Evolutionary conservation across 2,329 filamentous ascomycete species (phyloP).

Genomic region (Fusarium fracticaudum): DNA sequence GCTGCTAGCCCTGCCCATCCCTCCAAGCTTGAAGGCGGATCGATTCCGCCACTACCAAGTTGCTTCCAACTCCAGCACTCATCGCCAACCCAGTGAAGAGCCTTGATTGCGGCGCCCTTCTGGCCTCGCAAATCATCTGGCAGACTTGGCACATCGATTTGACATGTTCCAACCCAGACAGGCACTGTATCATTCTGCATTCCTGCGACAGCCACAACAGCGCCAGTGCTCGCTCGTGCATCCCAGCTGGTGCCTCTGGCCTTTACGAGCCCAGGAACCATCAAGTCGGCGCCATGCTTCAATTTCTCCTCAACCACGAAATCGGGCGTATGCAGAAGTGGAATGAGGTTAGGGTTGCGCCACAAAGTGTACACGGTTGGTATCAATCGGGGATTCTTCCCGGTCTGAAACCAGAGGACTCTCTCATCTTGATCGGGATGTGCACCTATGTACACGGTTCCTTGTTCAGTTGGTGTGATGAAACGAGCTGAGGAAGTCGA

Average conservation of each 20-base stretch:
- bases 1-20: slow-evolving; percentile 28
- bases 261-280: slow-evolving; percentile 36
- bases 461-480: slow-evolving; percentile 28
- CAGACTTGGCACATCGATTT: slow-evolving; percentile 24
- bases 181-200: slow-evolving; percentile 33
- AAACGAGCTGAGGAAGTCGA: slow-evolving; percentile 37
- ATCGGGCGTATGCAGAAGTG: slow-evolving; percentile 35
- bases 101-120: slow-evolving; percentile 34
- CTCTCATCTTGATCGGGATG: slow-evolving; percentile 32
- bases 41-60: slow-evolving; percentile 34
- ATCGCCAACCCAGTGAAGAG: slow-evolving; percentile 36
- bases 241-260: slow-evolving; percentile 26
- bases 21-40: slow-evolving; percentile 23
- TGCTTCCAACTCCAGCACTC: slow-evolving; percentile 38
- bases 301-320: slow-evolving; percentile 40
- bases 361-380: slow-evolving; percentile 38
- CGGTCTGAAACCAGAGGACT: slow-evolving; percentile 38
- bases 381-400: slow-evolving; percentile 36
- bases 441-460: slow-evolving; percentile 34
- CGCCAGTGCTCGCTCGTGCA: slow-evolving; percentile 21
- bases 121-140: slow-evolving; percentile 26
- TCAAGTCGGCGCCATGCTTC: slow-evolving; percentile 33
- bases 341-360: slow-evolving; percentile 35
- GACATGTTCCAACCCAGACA: slow-evolving; percentile 34
- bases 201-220: slow-evolving; percentile 38